Evolutionary conservation across 176 grass and related monocot species (phyloP).

Genomic region (Miscanthus lutarioriparius): DNA sequence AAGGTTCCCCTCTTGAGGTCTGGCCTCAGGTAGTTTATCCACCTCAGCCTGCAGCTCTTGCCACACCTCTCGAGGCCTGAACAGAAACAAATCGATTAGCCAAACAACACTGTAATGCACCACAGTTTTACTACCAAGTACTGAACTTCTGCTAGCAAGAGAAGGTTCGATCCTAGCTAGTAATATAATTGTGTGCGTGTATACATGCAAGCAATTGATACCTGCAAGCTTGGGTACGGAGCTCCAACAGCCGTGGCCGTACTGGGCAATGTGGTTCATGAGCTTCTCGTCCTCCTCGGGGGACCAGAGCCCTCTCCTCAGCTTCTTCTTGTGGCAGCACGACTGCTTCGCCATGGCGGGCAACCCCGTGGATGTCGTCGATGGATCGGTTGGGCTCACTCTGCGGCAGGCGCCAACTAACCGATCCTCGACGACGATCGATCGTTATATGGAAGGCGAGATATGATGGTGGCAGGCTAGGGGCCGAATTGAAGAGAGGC

Average conservation of each 20-base stretch:
- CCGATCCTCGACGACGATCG: constrained; percentile 1
- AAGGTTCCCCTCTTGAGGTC: constrained; percentile 79
- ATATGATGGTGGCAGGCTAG: constrained; percentile 22
- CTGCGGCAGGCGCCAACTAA: neutral
- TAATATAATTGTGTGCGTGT: too few species aligned
- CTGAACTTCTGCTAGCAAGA: neutral
- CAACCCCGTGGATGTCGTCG: neutral
- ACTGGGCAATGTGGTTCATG: constrained; percentile 65
- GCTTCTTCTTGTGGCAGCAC: constrained; percentile 68
- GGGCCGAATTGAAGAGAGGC: neutral
- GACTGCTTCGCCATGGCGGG: constrained; percentile 61
- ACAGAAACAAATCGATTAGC: neutral
- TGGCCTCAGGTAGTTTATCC: constrained; percentile 89
- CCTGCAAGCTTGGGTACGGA: constrained; percentile 70
- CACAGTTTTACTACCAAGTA: neutral
- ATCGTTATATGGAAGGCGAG: neutral
- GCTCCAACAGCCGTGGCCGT: constrained; percentile 80
- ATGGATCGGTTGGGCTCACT: neutral
- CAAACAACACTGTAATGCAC: neutral
- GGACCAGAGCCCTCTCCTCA: constrained; percentile 77
- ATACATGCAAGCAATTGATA: neutral
- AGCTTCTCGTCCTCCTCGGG: constrained; percentile 84
- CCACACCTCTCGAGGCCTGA: constrained; percentile 75
- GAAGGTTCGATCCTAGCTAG: neutral
- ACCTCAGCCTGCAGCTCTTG: constrained; percentile 80